Evolutionary conservation across 352 stramenopile species (phyloP).

Genomic region (Elongisporangium senticosum): DNA sequence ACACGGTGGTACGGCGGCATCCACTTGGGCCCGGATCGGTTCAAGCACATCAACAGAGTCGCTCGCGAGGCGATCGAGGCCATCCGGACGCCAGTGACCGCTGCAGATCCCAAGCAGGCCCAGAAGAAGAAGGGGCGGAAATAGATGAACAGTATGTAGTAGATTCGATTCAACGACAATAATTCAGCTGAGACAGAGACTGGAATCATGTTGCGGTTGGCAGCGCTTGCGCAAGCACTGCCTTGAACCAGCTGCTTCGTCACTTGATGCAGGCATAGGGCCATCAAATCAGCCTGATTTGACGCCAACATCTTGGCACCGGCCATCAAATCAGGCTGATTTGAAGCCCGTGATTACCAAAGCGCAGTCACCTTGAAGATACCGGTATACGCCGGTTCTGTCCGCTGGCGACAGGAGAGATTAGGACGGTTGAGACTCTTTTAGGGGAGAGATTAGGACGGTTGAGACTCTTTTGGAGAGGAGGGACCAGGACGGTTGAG

Average conservation of each 20-base stretch:
- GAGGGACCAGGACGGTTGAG: neutral
- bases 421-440: neutral
- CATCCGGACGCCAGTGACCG: slow-evolving; percentile 41
- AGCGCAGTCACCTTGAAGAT: too few relatives aligned
- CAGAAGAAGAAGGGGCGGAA: slow-evolving; percentile 38
- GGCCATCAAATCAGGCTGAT: neutral
- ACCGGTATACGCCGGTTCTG: neutral
- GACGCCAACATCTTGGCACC: neutral
- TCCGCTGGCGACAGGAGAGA: neutral
- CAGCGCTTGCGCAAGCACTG: neutral
- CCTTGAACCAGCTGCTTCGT: neutral
- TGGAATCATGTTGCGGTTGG: neutral
- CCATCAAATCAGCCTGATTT: neutral
- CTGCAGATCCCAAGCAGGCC: slow-evolving; percentile 14
- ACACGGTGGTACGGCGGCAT: slow-evolving; percentile 85
- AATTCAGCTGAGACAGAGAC: neutral
- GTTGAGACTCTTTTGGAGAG: neutral
- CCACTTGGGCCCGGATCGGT: slow-evolving; percentile 76
- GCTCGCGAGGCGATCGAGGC: slow-evolving; percentile 74
- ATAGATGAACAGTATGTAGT: neutral
- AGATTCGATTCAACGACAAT: neutral
- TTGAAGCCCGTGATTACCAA: neutral
- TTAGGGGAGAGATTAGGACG: neutral
- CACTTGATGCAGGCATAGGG: neutral
- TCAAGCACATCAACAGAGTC: slow-evolving; percentile 80